These are phyloP conservation scores for Wallacemonas sp. DNA, from an alignment of 208 protist species.

Conservation along the genomic window DNA sequence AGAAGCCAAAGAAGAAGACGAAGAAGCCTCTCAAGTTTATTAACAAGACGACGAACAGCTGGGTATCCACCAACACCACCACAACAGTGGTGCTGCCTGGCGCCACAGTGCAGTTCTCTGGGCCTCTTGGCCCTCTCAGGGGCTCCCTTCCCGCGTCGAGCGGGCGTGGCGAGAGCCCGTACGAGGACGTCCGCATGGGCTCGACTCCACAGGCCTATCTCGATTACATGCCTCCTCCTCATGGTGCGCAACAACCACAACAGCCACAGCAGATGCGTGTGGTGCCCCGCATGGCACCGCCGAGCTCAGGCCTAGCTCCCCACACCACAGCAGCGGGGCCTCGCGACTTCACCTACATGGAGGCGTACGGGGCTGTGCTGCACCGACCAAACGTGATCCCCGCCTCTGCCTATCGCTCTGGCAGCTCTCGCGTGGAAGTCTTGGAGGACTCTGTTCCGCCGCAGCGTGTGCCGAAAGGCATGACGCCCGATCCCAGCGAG, in stretches of 20 bases:
- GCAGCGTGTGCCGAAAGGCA: neutral
- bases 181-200: constrained; percentile 11
- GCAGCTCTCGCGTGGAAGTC: constrained; percentile 14
- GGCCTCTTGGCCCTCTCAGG: neutral
- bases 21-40: constrained; percentile 21
- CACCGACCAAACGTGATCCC: neutral
- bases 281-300: constrained; percentile 5
- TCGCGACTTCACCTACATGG: neutral
- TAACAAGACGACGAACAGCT: constrained; percentile 40
- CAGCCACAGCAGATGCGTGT: neutral
- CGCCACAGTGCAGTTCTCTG: constrained; percentile 26
- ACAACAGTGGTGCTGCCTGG: constrained; percentile 52
- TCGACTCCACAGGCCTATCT: neutral
- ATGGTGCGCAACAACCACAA: no score
- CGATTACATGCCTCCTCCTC: neutral
- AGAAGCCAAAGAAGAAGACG: constrained; percentile 9
- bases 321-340: neutral
- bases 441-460: neutral
- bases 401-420: neutral
- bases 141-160: neutral
- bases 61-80: constrained; percentile 56
- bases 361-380: neutral
- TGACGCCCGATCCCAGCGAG: neutral
- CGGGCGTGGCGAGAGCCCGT: constrained; percentile 9
- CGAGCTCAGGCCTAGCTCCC: constrained; percentile 1